A percentile compares a stretch with the other conserved stretches of the same genome.
Evolutionary conservation across 2,329 filamentous ascomycete genomes (phyloP).

Genomic region (Fusarium sp.): DNA sequence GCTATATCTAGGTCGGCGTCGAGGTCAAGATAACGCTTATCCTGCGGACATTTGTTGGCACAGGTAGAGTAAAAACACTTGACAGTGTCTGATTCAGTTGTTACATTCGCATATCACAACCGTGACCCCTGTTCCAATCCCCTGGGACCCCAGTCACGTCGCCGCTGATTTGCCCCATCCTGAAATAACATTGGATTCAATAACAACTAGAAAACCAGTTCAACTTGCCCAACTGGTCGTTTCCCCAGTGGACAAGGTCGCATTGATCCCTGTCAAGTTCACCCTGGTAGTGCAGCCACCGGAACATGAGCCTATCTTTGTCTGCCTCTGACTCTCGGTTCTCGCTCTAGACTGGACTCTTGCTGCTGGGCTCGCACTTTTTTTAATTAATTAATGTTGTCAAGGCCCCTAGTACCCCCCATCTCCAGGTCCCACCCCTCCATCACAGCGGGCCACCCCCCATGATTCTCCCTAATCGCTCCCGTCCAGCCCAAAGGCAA

Average conservation of each 20-base stretch:
- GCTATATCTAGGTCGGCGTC: not conserved
- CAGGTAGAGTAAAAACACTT: not conserved
- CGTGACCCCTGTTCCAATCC: constrained; percentile 20
- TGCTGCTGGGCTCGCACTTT: constrained; percentile 1
- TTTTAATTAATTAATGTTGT: constrained; percentile 33
- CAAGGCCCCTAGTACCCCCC: constrained; percentile 14
- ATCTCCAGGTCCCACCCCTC: constrained; percentile 30
- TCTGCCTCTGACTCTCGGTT: constrained; percentile 15
- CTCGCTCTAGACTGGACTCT: constrained; percentile 11
- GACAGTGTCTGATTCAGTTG: not conserved
- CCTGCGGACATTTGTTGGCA: not conserved
- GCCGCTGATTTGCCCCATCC: constrained; percentile 38
- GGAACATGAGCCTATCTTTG: constrained; percentile 34
- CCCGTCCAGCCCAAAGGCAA: constrained; percentile 7
- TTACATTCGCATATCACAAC: constrained; percentile 6
- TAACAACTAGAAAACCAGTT: constrained; percentile 9
- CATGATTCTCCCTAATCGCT: constrained; percentile 39
- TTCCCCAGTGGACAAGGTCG: constrained; percentile 9
- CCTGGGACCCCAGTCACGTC: constrained; percentile 19
- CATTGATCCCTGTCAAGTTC: constrained; percentile 19
- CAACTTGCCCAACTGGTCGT: constrained; percentile 33
- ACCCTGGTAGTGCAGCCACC: constrained; percentile 28
- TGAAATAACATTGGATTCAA: constrained; percentile 32
- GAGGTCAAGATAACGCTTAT: not conserved
- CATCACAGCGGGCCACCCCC: constrained; percentile 23